A percentile compares a stretch with the other conserved stretches of the same genome.
These are phyloP conservation scores for Lactifluus pinguis DNA, from an alignment of 768 basidiomycete genomes.

Conservation along the genomic window DNA sequence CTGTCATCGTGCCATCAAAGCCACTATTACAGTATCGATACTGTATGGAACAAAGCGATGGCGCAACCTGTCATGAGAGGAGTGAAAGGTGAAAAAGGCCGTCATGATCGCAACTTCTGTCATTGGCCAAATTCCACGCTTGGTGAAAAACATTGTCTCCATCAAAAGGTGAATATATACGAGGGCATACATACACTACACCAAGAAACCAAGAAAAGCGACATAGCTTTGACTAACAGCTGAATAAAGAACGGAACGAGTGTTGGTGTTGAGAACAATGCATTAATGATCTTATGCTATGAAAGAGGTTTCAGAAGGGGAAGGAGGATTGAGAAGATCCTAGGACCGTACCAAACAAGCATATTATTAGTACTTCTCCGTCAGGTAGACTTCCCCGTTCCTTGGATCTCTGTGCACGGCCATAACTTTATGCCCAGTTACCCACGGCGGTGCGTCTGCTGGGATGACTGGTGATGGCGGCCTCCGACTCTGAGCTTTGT, in stretches of 20 bases:
- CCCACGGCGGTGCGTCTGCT: constrained; percentile 14
- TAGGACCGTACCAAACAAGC: background rate
- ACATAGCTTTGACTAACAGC: background rate
- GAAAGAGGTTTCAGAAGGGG: background rate
- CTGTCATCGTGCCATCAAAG: background rate
- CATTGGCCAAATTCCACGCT: no score
- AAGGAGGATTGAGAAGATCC: background rate
- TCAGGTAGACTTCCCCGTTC: constrained; percentile 5
- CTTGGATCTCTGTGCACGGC: background rate
- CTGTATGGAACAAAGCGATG: background rate
- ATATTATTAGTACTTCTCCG: constrained; percentile 6
- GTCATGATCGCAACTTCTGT: background rate
- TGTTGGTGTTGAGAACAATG: background rate
- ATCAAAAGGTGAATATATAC: background rate
- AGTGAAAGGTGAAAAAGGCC: background rate
- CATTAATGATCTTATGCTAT: background rate
- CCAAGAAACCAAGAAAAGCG: no score
- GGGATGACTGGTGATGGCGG: constrained; percentile 7
- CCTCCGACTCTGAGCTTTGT: constrained; percentile 1
- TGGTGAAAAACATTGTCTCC: background rate
- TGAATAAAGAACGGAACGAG: background rate
- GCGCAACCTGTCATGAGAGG: background rate
- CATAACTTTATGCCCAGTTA: constrained; percentile 11
- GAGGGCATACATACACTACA: background rate
- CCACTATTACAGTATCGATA: background rate